Evolutionary conservation across 306 rosid genomes (phyloP), one percentile per base, ranked within the genome.

Genomic region (Psophocarpus tetragonolobus): DNA sequence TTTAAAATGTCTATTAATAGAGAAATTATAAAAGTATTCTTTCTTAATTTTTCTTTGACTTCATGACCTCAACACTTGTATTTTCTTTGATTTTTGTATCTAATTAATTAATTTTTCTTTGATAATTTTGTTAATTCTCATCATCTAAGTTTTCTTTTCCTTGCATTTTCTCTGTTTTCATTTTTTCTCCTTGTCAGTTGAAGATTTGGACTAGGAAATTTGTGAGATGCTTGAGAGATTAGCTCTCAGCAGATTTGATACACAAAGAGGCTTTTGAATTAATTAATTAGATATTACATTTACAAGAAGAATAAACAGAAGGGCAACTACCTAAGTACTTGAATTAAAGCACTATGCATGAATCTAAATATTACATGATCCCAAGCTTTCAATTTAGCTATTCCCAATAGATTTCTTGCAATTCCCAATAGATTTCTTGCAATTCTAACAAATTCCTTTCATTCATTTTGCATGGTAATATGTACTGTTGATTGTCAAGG

Each of bases 61-160:
- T 63, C 66, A 56, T 66, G 58, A 23, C 36, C 50, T 60, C n/a
- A 33, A 21, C 24, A 27, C 68, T 73, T 77, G 70, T 39, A 72
- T 68, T n/a, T n/a, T n/a, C n/a, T n/a, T n/a, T n/a, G n/a, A n/a
- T n/a, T n/a, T n/a, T n/a, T n/a, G n/a, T n/a, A n/a, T n/a, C n/a
- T n/a, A n/a, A n/a, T n/a, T n/a, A n/a, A n/a, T n/a, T n/a, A n/a
- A n/a, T n/a, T n/a, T n/a, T n/a, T n/a, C n/a, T n/a, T 33, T 21
- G 42, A 27, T 36, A 14, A 58, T 17, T 48, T 26, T 41, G 64
- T 54, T 66, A 60, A 78, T 54, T 18, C 23, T 57, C 75, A 53
- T 17, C 39, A 12, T 48, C 38, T 71, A n/a, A 13, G 47, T 41
- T 41, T 41, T 41, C 47, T 41, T 41, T 41, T 41, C 10, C 47